Percentiles rank a stretch among this genome's conserved stretches.
Conservation (phyloP, 495 filamentous ascomycete species). For the Echria macrotheca region DNA sequence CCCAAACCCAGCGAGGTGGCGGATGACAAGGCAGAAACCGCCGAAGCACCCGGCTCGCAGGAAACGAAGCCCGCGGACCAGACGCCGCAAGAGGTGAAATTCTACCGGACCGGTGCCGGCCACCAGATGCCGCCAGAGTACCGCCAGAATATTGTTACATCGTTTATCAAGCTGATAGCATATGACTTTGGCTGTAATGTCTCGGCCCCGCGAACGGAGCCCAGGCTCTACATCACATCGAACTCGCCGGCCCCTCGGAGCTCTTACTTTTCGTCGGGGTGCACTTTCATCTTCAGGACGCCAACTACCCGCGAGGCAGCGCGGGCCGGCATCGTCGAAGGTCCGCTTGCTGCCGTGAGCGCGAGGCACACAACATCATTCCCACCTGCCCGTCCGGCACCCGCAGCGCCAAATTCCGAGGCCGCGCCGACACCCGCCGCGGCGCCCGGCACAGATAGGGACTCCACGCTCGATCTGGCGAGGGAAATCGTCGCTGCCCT, state of each 20-base stretch:
- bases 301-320: slow-evolving; percentile 65
- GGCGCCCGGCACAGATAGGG: slow-evolving; percentile 19
- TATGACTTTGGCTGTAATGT: slow-evolving; percentile 79
- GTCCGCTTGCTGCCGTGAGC: slow-evolving; percentile 64
- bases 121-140: slow-evolving; percentile 69
- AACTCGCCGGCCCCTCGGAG: slow-evolving; percentile 37
- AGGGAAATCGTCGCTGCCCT: slow-evolving; percentile 71
- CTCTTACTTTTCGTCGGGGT: slow-evolving; percentile 50
- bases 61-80: slow-evolving; percentile 7
- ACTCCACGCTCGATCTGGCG: slow-evolving; percentile 61
- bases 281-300: slow-evolving; percentile 57
- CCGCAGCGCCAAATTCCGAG: too few relatives aligned
- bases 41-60: slow-evolving; percentile 4
- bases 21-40: slow-evolving; percentile 14
- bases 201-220: slow-evolving; percentile 54
- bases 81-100: slow-evolving; percentile 1
- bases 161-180: slow-evolving; percentile 70
- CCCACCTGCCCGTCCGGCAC: slow-evolving; percentile 22
- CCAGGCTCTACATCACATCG: slow-evolving; percentile 53
- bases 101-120: slow-evolving; percentile 54
- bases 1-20: slow-evolving; percentile 4
- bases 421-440: too few relatives aligned
- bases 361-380: slow-evolving; percentile 49
- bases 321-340: slow-evolving; percentile 67
- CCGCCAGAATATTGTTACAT: slow-evolving; percentile 62